Evolutionary conservation across 129 eudicot genomes (phyloP), one percentile per base, ranked within the genome.

Genomic region (Lactuca saligna): DNA sequence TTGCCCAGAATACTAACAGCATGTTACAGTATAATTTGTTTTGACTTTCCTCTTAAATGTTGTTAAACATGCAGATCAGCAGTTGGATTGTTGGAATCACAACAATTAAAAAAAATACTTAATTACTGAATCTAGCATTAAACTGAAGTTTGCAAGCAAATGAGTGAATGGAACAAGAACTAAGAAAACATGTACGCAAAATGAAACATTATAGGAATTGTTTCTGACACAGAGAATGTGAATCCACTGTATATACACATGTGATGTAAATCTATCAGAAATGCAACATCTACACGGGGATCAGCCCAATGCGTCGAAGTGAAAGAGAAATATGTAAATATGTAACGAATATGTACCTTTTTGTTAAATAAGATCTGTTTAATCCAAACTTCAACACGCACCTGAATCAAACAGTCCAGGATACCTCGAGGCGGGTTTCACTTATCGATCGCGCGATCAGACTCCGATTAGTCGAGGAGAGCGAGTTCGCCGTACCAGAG

Each of bases 401-500:
- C 33, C 54, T 44, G 58, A 57, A 70, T 31, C 34, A 71, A 17
- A 48, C 70, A 8, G 8, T 31, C 46, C 60, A 7, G 32, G 31
- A 61, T 9, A 32, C 16, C 39, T 57, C 29, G 6, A 3, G 0
- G 32, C 31, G 17, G 55, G 7, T 69, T 57, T 34, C 64, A 57
- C 57, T 59, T 4, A 42, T 20, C 54, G 14, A 59, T 58, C 42
- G 48, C 15, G 44, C 54, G 35, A 70, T 31, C 51, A 57, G 44
- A 60, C 58, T 70, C 60, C 68, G 76, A 71, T 60, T 71, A 33
- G 48, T 41, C 15, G 50, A 44, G 51, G 20, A 13, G 60, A 55
- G 32, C 25, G 9, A 8, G 13, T 8, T 42, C 13, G 60, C 25
- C 25, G 32, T 7, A 29, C 6, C 25, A 55, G 8, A 55, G 60